These are phyloP conservation scores for Dichotomocladium elegans DNA, from an alignment of 371 early-diverging fungal species.

Conservation along the genomic window DNA sequence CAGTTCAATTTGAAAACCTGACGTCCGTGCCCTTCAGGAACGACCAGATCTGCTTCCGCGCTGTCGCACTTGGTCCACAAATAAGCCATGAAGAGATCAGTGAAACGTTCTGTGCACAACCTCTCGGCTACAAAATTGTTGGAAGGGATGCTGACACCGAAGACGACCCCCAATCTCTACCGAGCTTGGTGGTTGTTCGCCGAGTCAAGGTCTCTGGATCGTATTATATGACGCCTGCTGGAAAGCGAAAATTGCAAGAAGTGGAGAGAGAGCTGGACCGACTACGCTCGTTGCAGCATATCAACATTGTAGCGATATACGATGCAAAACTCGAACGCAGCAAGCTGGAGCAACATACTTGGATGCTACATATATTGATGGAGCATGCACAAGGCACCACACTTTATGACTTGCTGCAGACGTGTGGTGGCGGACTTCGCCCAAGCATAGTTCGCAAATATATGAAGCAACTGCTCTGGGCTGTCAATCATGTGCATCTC, in stretches of 20 bases:
- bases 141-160: conserved; percentile 1
- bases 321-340: conserved; percentile 52
- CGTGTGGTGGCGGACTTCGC: conserved; percentile 47
- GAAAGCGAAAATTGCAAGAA: conserved; percentile 58
- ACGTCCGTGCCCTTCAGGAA: conserved; percentile 44
- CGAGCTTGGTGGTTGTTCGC: conserved; percentile 34
- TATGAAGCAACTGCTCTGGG: conserved; percentile 56
- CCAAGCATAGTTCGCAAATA: conserved; percentile 51
- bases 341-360: conserved; percentile 21
- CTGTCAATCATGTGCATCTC: conserved; percentile 52
- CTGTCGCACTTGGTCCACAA: conserved; percentile 38
- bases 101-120: conserved; percentile 37
- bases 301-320: conserved; percentile 50
- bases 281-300: conserved; percentile 49
- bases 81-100: conserved; percentile 36
- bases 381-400: conserved; percentile 48
- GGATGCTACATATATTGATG: conserved; percentile 56
- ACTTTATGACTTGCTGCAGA: conserved; percentile 38
- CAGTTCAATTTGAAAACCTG: conserved; percentile 47
- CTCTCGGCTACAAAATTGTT: conserved; percentile 27
- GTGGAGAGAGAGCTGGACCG: conserved; percentile 61
- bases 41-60: conserved; percentile 33
- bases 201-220: conserved; percentile 33
- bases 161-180: conserved; percentile 17
- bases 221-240: conserved; percentile 47